Conservation (phyloP, 306 rosid genomes). For the Vachellia pachyceras region DNA sequence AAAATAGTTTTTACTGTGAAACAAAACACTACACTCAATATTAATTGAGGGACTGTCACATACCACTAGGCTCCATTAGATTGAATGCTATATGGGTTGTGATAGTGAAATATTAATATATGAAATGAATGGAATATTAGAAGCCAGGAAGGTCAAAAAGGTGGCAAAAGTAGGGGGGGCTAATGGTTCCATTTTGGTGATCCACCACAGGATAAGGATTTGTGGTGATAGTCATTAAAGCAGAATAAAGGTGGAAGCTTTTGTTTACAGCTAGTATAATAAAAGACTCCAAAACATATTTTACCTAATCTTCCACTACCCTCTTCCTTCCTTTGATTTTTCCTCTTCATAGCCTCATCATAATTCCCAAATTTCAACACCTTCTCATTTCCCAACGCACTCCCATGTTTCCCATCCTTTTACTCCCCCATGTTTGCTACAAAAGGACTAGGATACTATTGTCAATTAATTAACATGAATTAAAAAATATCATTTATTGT, state of each 20-base stretch:
- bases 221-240: slow-evolving; percentile 9
- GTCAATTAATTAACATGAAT: too few relatives aligned
- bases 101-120: too few relatives aligned
- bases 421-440: too few relatives aligned
- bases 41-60: too few relatives aligned
- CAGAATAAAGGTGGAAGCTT: slow-evolving; percentile 15
- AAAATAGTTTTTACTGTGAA: too few relatives aligned
- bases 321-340: neutral
- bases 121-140: too few relatives aligned
- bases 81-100: too few relatives aligned
- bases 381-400: slow-evolving; percentile 10
- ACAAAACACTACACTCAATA: too few relatives aligned
- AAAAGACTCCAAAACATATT: slow-evolving; percentile 45
- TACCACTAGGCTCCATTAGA: too few relatives aligned
- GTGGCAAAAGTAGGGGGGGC: neutral
- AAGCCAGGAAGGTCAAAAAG: too few relatives aligned
- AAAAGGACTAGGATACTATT: too few relatives aligned
- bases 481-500: too few relatives aligned
- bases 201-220: slow-evolving; percentile 14
- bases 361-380: neutral
- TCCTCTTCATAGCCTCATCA: slow-evolving; percentile 8
- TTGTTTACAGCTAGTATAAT: slow-evolving; percentile 29
- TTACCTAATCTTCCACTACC: slow-evolving; percentile 61
- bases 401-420: neutral
- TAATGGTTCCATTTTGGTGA: slow-evolving; percentile 20